Evolutionary conservation across 257 asterid species (phyloP).

Genomic region (Solanum lycopersicoides): DNA sequence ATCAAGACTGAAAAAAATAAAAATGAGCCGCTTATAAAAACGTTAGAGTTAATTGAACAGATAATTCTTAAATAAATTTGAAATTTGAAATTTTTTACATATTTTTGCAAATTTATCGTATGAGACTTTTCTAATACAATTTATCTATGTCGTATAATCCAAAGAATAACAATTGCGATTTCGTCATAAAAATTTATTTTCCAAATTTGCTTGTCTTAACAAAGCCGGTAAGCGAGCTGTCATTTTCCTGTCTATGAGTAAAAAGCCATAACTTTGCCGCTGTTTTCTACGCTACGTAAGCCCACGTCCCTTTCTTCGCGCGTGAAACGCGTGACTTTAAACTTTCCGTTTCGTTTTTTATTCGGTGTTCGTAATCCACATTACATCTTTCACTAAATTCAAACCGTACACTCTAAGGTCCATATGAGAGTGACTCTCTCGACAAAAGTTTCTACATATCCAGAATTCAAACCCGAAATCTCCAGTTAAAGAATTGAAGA

Average conservation of each 20-base stretch:
- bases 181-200: not conserved
- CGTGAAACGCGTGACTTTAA: constrained; percentile 18
- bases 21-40: not conserved
- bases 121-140: not conserved
- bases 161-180: not conserved
- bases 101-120: too few species aligned
- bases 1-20: not conserved
- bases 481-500: not conserved
- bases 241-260: not conserved
- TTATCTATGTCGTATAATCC: not conserved
- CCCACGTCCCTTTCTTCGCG: constrained; percentile 19
- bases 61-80: too few species aligned
- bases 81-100: fast-evolving
- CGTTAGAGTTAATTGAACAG: not conserved
- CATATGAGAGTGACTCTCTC: fast-evolving
- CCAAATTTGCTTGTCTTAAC: not conserved
- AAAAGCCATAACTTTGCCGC: constrained; percentile 1
- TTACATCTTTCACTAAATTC: fast-evolving
- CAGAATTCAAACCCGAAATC: fast-evolving
- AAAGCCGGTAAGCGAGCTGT: constrained; percentile 16
- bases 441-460: fast-evolving
- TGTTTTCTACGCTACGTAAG: constrained; percentile 20
- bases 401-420: fast-evolving
- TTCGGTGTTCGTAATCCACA: fast-evolving
- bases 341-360: too few species aligned